A percentile compares a stretch with the other conserved stretches of the same genome.
These are phyloP conservation scores for Vittaforma corneae DNA, from an alignment of 371 early-diverging fungal species.

Conservation along the genomic window DNA sequence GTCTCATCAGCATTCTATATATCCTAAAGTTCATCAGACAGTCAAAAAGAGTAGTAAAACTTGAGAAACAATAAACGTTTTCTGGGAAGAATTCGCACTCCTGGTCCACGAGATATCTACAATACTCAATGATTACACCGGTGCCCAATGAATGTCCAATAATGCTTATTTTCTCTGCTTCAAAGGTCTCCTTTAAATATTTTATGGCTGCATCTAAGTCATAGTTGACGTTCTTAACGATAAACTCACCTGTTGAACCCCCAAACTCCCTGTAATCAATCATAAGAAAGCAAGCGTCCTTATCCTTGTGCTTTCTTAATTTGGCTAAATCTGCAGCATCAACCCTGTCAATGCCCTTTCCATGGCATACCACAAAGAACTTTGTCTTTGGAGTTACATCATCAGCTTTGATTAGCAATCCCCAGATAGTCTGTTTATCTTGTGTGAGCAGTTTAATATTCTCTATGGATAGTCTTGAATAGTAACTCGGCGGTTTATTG, in stretches of 20 bases:
- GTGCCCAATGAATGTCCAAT: constrained; percentile 52
- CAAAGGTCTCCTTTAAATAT: constrained; percentile 26
- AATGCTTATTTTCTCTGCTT: constrained; percentile 17
- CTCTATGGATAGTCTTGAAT: too few relatives aligned
- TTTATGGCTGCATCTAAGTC: constrained; percentile 42
- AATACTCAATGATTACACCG: constrained; percentile 50
- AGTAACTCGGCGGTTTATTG: too few relatives aligned
- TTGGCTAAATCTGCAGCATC: neutral
- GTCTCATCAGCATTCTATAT: too few relatives aligned
- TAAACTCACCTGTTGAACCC: constrained; percentile 46
- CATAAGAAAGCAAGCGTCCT: constrained; percentile 30
- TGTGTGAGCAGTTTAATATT: constrained; percentile 25
- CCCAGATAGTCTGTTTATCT: constrained; percentile 31
- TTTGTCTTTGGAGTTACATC: neutral
- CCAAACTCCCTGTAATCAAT: constrained; percentile 55
- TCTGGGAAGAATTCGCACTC: too few relatives aligned
- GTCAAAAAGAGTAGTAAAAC: too few relatives aligned
- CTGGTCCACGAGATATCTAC: too few relatives aligned
- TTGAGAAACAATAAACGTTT: too few relatives aligned
- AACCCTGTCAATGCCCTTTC: constrained; percentile 32
- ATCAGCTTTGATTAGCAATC: constrained; percentile 18
- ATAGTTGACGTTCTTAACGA: constrained; percentile 23
- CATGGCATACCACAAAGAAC: constrained; percentile 36
- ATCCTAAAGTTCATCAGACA: too few relatives aligned
- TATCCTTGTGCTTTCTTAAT: constrained; percentile 16